These are phyloP conservation scores for Baudoinia panamericana DNA, from an alignment of 495 filamentous ascomycete genomes.

Conservation along the genomic window DNA sequence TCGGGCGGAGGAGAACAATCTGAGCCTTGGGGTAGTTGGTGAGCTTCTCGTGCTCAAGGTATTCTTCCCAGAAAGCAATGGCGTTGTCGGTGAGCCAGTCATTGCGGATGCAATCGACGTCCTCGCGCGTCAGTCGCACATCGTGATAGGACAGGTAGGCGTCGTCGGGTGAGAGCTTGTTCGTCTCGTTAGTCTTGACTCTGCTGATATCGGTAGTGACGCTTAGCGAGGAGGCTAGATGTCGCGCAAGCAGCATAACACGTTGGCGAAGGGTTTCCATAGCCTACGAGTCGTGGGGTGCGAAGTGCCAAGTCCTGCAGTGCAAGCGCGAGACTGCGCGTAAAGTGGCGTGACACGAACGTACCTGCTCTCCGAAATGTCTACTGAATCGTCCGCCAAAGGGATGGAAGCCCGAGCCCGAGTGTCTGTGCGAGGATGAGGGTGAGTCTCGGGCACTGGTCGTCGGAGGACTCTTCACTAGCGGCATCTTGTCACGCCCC, in stretches of 20 bases:
- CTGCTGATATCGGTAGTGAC: too few relatives aligned
- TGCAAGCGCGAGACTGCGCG: neutral
- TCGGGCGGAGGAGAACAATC: conserved; percentile 83
- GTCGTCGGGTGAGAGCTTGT: conserved; percentile 54
- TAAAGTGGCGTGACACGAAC: neutral
- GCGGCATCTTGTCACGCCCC: too few relatives aligned
- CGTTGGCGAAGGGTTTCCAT: too few relatives aligned
- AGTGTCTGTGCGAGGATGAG: neutral
- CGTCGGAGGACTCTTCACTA: too few relatives aligned
- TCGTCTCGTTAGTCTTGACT: too few relatives aligned
- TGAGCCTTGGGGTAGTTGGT: conserved; percentile 58
- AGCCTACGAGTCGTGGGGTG: too few relatives aligned
- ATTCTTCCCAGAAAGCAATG: conserved; percentile 98
- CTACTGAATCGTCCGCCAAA: conserved; percentile 18
- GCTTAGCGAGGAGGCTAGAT: too few relatives aligned
- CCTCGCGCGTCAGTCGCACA: conserved; percentile 63
- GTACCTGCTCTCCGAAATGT: conserved; percentile 18
- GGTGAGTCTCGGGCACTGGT: neutral
- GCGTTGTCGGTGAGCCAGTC: conserved; percentile 98
- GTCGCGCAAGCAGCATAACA: too few relatives aligned
- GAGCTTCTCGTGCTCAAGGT: conserved; percentile 79
- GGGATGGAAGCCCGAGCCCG: conserved; percentile 18
- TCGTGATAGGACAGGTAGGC: conserved; percentile 62
- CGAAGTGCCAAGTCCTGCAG: too few relatives aligned
- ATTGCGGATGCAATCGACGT: conserved; percentile 72